Evolutionary conservation across 257 asterid genomes (phyloP), one percentile per base, ranked within the genome.

Genomic region (Orobanche coerulescens): DNA sequence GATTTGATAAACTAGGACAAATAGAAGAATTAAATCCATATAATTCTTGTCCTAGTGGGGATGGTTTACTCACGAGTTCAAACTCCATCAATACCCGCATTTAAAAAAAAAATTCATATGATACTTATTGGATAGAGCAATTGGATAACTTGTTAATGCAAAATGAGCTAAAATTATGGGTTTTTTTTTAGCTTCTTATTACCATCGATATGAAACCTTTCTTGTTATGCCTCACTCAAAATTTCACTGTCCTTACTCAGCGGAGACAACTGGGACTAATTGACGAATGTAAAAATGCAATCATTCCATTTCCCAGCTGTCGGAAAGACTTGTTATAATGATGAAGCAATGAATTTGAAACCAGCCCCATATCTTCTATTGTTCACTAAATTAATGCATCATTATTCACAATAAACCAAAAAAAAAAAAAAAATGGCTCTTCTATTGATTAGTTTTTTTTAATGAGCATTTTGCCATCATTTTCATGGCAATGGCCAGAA

Each of bases 291-390:
- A 22, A 43, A 37, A 47, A 33, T 51, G 72, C 62, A 53, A 75
- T 70, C 13, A 70, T n/a, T n/a, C n/a, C n/a, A n/a, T n/a, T 70
- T 40, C 68, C 3, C 23, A 67, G 12, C 36, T 62, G 62, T 53
- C 53, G 28, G 1, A 15, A 54, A 42, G 19, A 49, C 52, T 37
- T 46, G 39, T 28, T 43, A 71, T 58, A 78, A 78, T 78, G 68
- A 71, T 74, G 79, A 65, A 65, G 71, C 78, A 78, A 78, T 78
- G 78, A 78, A 71, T 69, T 46, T 64, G 52, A 69, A 63, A 67
- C 24, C 53, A 28, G 8, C 40, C 62, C 50, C 77, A 73, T 63
- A 77, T 77, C 76, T 70, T 66, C 54, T 62, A 62, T 33, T 30
- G 19, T 65, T 58, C 68, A 62, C 69, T 53, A 15, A 34, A n/a